Percentiles rank a stretch among this genome's conserved stretches.
phyloP scores from a whole-genome alignment of 2,329 filamentous ascomycete genomes.

The Blastomyces parvus region DNA sequence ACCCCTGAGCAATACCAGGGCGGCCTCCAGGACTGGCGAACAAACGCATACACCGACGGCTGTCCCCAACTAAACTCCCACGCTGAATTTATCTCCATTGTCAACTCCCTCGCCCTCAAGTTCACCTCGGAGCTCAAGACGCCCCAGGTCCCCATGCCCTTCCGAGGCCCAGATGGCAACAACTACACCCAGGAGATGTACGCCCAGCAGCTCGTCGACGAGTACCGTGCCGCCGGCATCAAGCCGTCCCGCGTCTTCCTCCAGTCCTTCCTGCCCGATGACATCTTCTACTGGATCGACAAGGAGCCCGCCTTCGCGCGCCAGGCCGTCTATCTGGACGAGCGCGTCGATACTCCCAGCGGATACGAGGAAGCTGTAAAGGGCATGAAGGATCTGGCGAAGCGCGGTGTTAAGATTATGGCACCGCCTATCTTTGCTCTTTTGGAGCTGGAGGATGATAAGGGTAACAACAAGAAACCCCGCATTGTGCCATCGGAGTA shows the following conservation, averaged over 20 bases:
- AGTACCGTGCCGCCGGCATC: conserved; percentile 47
- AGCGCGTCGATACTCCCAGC: conserved; percentile 46
- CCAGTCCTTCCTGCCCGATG: conserved; percentile 57
- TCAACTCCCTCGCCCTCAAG: conserved; percentile 49
- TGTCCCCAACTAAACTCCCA: conserved; percentile 55
- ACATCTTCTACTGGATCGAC: conserved; percentile 58
- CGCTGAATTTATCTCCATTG: conserved; percentile 52
- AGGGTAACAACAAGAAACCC: conserved; percentile 26
- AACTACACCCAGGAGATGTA: conserved; percentile 57
- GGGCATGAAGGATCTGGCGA: conserved; percentile 47
- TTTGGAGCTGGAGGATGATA: conserved; percentile 41
- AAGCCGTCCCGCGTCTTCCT: conserved; percentile 47
- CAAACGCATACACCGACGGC: conserved; percentile 47
- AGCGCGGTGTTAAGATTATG: conserved; percentile 52
- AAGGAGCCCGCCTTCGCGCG: conserved; percentile 50
- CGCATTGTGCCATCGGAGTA: conserved; percentile 49
- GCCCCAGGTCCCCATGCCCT: conserved; percentile 61
- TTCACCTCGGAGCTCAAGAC: conserved; percentile 62
- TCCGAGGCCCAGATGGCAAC: conserved; percentile 27
- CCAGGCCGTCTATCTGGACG: conserved; percentile 57
- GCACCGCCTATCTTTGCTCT: conserved; percentile 56
- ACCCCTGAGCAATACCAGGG: conserved; percentile 49
- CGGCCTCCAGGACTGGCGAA: conserved; percentile 53
- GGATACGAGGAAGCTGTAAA: conserved; percentile 47
- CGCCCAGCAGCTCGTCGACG: conserved; percentile 55